These are phyloP conservation scores for Exophiala sp. DNA, from an alignment of 2,329 filamentous ascomycete genomes.

Conservation along the genomic window DNA sequence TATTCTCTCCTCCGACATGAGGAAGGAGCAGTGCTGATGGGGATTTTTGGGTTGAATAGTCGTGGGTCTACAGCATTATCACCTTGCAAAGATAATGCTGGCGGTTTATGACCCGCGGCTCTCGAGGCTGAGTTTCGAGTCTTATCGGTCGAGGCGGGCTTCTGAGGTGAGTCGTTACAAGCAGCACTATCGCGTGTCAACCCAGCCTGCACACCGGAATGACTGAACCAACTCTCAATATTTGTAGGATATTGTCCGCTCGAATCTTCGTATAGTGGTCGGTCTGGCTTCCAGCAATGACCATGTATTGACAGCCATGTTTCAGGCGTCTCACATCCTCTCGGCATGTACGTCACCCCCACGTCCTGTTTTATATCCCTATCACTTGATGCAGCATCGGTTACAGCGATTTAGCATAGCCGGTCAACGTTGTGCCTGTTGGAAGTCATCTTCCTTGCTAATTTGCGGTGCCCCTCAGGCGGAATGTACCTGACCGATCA, in stretches of 20 bases:
- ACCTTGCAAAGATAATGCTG: conserved; percentile 42
- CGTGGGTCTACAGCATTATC: conserved; percentile 40
- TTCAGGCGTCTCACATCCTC: conserved; percentile 20
- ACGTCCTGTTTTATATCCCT: not conserved
- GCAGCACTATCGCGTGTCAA: too few relatives aligned
- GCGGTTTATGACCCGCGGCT: conserved; percentile 43
- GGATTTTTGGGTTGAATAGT: not conserved
- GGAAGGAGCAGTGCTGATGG: too few relatives aligned
- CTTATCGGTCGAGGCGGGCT: conserved; percentile 9
- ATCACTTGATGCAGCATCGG: not conserved
- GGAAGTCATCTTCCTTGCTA: not conserved
- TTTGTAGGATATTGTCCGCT: conserved; percentile 3
- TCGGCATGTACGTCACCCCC: conserved; percentile 11
- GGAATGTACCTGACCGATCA: conserved; percentile 16
- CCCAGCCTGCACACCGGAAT: too few relatives aligned
- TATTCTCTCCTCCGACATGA: too few relatives aligned
- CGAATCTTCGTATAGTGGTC: conserved; percentile 14
- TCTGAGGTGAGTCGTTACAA: conserved; percentile 7
- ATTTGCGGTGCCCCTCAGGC: not conserved
- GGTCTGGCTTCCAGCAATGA: conserved; percentile 17
- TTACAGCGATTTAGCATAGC: too few relatives aligned
- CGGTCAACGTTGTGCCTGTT: too few relatives aligned
- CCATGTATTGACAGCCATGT: conserved; percentile 14
- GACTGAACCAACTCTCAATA: too few relatives aligned
- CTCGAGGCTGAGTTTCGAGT: conserved; percentile 27